phyloP scores from a whole-genome alignment of 139 green algal genomes.

The Choricystis sp. region DNA sequence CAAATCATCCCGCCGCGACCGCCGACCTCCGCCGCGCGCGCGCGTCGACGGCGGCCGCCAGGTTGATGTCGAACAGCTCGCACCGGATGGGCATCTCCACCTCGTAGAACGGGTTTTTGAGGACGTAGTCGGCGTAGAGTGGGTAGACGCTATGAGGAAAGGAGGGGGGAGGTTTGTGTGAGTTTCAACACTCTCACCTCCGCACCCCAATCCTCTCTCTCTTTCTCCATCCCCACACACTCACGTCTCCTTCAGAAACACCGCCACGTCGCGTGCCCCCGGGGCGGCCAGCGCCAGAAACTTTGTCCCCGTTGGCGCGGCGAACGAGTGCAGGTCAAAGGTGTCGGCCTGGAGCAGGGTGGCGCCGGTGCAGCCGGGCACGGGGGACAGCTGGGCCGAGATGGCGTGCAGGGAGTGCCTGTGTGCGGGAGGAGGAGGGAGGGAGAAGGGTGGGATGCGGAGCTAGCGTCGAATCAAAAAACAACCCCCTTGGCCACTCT shows the following conservation, averaged over 20 bases:
- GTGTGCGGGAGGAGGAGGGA: neutral
- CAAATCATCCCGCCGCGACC: too few species aligned
- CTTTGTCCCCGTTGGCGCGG: slow-evolving; percentile 70
- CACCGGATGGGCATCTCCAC: slow-evolving; percentile 44
- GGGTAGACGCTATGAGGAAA: slow-evolving; percentile 38
- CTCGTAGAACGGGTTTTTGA: slow-evolving; percentile 48
- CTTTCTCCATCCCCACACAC: too few species aligned
- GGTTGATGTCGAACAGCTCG: slow-evolving; percentile 35
- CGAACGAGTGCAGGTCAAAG: slow-evolving; percentile 81
- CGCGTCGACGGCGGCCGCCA: slow-evolving; percentile 8
- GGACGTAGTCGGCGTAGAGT: slow-evolving; percentile 36
- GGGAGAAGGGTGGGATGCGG: neutral
- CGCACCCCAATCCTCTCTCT: too few species aligned
- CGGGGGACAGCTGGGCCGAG: slow-evolving; percentile 66
- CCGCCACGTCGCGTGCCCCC: slow-evolving; percentile 37
- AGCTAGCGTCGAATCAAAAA: neutral
- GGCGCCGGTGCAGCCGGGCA: slow-evolving; percentile 56
- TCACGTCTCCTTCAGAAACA: slow-evolving; percentile 33
- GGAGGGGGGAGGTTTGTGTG: too few species aligned
- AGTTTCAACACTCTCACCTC: too few species aligned
- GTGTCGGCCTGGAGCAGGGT: slow-evolving; percentile 75
- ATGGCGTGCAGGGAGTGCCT: slow-evolving; percentile 83
- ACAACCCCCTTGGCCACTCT: neutral
- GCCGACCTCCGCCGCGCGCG: too few species aligned
- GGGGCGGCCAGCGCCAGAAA: slow-evolving; percentile 66